Evolutionary conservation across 176 grass and related monocot species (phyloP), one percentile per base, ranked within the genome.

Genomic region (Musa acuminata): DNA sequence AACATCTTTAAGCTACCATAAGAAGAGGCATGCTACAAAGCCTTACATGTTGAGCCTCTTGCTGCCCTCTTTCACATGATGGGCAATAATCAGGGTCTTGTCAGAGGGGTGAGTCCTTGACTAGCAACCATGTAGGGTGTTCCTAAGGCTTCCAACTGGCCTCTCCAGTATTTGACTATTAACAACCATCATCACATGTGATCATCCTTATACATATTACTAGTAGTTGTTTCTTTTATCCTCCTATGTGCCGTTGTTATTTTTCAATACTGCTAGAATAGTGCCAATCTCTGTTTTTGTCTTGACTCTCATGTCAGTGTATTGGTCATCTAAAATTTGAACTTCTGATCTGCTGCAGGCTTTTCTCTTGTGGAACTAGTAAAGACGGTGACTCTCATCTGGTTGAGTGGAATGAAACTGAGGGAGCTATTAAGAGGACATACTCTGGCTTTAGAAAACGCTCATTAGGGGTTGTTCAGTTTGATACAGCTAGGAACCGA

Each of bases 391-490:
- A 99, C 50, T 99, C 91, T 10, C 91, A 95, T 86, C 85, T 99
- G 62, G 96, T 99, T 73, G 96, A 99, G 83, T 99, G 96, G 96
- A 99, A 99, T 64, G 96, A 99, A 83, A 87, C 88, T 64, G 96
- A 99, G 81, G 96, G 96, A 35, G 88, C 91, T 64, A 91, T 94
- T 78, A 99, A 95, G 52, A 91, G 96, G 80, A 91, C 91, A 51
- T 99, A 95, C 68, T 85, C 77, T 79, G 96, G 96, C 51, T 99
- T 99, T 62, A 82, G 96, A 76, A 99, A 99, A 75, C 84, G 91
- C 3, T 94, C 96, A 27, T 72, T 84, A 12, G 96, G 88, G 78
- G 91, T 95, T 17, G 91, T 99, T 49, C 96, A 99, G 74, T 99
- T 95, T 82, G 96, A 99, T 78, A 99, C 96, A 62, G 91, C 96